Percentiles rank a stretch among this genome's conserved stretches.
These are phyloP conservation scores for Fusarium piperis DNA, from an alignment of 2,329 filamentous ascomycete genomes.

Conservation along the genomic window DNA sequence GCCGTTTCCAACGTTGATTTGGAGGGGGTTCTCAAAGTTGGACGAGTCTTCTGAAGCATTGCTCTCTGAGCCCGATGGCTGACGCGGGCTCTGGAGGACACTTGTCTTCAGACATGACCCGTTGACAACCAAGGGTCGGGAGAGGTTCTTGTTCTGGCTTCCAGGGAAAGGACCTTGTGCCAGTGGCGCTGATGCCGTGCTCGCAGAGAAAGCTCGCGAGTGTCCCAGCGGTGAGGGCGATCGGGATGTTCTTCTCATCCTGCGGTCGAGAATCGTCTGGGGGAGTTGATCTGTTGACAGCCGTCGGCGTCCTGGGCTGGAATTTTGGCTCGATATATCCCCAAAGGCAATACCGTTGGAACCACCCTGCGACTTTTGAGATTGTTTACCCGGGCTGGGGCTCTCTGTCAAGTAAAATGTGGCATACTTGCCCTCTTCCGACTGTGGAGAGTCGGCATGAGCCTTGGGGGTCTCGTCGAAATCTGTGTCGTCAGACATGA, in stretches of 20 bases:
- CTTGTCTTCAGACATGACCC: slow-evolving; percentile 55
- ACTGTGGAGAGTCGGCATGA: slow-evolving; percentile 56
- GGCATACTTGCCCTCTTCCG: slow-evolving; percentile 55
- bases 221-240: slow-evolving; percentile 67
- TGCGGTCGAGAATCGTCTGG: slow-evolving; percentile 62
- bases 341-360: slow-evolving; percentile 58
- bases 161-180: slow-evolving; percentile 51
- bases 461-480: slow-evolving; percentile 57
- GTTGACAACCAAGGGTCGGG: slow-evolving; percentile 64
- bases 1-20: slow-evolving; percentile 36
- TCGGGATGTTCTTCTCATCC: slow-evolving; percentile 63
- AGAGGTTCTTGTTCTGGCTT: slow-evolving; percentile 45
- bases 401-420: slow-evolving; percentile 42
- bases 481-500: slow-evolving; percentile 64
- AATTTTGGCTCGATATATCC: slow-evolving; percentile 53
- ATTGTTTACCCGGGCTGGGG: slow-evolving; percentile 40
- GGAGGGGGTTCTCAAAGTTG: slow-evolving; percentile 43
- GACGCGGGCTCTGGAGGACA: slow-evolving; percentile 40
- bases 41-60: slow-evolving; percentile 35
- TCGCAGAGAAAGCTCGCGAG: slow-evolving; percentile 55
- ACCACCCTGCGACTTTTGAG: slow-evolving; percentile 39
- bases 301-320: slow-evolving; percentile 54
- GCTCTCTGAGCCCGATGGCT: slow-evolving; percentile 23
- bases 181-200: slow-evolving; percentile 53
- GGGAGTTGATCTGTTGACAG: slow-evolving; percentile 65